A percentile compares a stretch with the other conserved stretches of the same genome.
Evolutionary conservation across 1,284 basidiomycete genomes (phyloP).

Genomic region (Coniferiporia weirii): DNA sequence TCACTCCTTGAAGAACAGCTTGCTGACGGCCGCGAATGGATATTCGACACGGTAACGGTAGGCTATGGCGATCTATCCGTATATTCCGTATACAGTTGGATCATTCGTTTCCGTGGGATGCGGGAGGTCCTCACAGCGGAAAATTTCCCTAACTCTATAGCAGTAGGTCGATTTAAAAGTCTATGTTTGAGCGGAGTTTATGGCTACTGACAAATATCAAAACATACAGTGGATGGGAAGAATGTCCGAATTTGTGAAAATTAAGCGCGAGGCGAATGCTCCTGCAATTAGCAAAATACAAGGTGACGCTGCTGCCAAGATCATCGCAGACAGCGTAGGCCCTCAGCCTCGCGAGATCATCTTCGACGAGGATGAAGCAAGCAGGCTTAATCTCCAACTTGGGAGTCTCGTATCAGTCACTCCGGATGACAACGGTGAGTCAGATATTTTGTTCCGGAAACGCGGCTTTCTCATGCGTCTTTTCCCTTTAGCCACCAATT

Average conservation of each 20-base stretch:
- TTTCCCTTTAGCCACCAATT: slow-evolving; percentile 12
- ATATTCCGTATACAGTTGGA: slow-evolving; percentile 45
- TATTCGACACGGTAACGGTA: slow-evolving; percentile 47
- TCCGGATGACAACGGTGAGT: slow-evolving; percentile 46
- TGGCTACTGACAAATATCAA: slow-evolving; percentile 1
- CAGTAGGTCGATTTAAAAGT: slow-evolving; percentile 28
- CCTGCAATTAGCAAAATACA: slow-evolving; percentile 27
- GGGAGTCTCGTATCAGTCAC: slow-evolving; percentile 38
- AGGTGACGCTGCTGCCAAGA: slow-evolving; percentile 40
- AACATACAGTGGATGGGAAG: slow-evolving; percentile 41
- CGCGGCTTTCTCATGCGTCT: not conserved
- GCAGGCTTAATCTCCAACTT: slow-evolving; percentile 34
- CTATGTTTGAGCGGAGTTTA: not conserved
- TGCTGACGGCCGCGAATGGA: slow-evolving; percentile 51
- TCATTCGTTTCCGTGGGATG: slow-evolving; percentile 30
- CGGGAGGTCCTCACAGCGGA: slow-evolving; percentile 35
- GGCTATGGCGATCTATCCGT: slow-evolving; percentile 47
- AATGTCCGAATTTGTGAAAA: slow-evolving; percentile 32
- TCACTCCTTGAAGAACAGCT: slow-evolving; percentile 47
- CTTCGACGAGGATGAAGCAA: slow-evolving; percentile 42
- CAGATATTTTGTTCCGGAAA: slow-evolving; percentile 37
- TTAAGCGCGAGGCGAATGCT: slow-evolving; percentile 27
- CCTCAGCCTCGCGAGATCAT: slow-evolving; percentile 33
- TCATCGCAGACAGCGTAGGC: slow-evolving; percentile 35
- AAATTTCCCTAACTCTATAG: slow-evolving; percentile 37